Evolutionary conservation across 2,329 filamentous ascomycete genomes (phyloP).

Genomic region (Penicillium vulpinum): DNA sequence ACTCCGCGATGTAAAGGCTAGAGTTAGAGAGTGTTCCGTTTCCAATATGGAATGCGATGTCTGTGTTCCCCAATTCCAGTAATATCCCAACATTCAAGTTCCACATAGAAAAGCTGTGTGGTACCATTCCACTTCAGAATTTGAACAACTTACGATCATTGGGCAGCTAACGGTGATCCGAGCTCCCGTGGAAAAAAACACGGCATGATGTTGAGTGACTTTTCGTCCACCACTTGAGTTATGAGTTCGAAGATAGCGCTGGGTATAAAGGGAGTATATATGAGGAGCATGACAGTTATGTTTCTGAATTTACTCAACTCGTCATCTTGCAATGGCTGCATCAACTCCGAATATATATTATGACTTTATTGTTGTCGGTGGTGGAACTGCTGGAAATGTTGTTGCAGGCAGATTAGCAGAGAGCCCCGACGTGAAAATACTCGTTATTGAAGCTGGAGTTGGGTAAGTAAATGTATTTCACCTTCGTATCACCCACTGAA

Average conservation of each 20-base stretch:
- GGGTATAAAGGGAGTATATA: background rate
- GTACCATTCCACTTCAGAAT: background rate
- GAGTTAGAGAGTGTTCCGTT: background rate
- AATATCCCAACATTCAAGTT: background rate
- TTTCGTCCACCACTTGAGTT: background rate
- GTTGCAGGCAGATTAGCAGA: conserved; percentile 16
- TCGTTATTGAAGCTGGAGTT: conserved; percentile 21
- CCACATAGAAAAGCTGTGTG: background rate
- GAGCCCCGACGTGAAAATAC: conserved; percentile 10
- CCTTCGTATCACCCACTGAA: background rate
- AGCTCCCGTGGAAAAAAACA: background rate
- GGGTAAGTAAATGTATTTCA: conserved; percentile 18
- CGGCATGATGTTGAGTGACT: background rate
- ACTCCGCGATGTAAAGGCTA: background rate
- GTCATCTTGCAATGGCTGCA: background rate
- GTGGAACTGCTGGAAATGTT: conserved; percentile 32
- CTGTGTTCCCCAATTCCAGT: background rate
- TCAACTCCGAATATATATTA: background rate
- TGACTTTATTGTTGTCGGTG: conserved; percentile 22
- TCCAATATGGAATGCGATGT: background rate
- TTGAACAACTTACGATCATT: background rate
- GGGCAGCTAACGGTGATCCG: background rate
- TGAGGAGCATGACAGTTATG: no score
- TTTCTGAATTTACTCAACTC: no score
- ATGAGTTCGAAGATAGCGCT: background rate